Conservation (phyloP, 768 basidiomycete species). For the Coprinellus aureogranulatus region DNA sequence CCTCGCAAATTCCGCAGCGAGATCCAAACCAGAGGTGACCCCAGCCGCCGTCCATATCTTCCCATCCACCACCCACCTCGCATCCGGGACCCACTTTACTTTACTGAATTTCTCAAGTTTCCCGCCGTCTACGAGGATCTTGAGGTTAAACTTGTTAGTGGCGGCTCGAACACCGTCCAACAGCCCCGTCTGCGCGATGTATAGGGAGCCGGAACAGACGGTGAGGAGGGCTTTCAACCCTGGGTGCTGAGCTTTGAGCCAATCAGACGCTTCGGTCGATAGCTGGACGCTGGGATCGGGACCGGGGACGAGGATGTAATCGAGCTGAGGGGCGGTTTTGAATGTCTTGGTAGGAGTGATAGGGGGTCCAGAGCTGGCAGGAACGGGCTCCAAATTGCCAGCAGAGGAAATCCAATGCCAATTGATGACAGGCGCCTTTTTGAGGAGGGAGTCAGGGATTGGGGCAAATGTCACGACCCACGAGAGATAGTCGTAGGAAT, state of each 20-base stretch:
- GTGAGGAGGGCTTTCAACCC: conserved; percentile 21
- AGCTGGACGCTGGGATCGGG: conserved; percentile 14
- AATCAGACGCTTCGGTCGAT: too few relatives aligned
- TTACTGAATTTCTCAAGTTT: conserved; percentile 14
- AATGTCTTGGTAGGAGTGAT: conserved; percentile 21
- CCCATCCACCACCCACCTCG: conserved; percentile 24
- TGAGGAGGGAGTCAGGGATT: conserved; percentile 8
- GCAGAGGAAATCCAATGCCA: conserved; percentile 24
- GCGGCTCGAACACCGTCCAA: conserved; percentile 23
- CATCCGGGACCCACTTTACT: conserved; percentile 27
- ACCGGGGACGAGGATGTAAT: conserved; percentile 27
- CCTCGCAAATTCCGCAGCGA: conserved; percentile 25
- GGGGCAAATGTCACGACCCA: background rate
- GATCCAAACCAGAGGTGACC: conserved; percentile 25
- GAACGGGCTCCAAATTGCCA: conserved; percentile 13
- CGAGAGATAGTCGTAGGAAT: conserved; percentile 13
- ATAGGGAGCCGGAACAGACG: conserved; percentile 24
- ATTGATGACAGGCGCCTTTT: conserved; percentile 19
- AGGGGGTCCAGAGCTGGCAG: conserved; percentile 17
- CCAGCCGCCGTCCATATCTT: conserved; percentile 28
- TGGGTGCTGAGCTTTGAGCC: conserved; percentile 15
- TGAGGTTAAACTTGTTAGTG: conserved; percentile 21
- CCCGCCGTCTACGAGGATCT: conserved; percentile 5
- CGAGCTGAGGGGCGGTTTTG: conserved; percentile 19
- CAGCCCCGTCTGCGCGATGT: conserved; percentile 19